phyloP scores from a whole-genome alignment of 371 early-diverging fungal genomes.

The Choanephora cucurbitarum region DNA sequence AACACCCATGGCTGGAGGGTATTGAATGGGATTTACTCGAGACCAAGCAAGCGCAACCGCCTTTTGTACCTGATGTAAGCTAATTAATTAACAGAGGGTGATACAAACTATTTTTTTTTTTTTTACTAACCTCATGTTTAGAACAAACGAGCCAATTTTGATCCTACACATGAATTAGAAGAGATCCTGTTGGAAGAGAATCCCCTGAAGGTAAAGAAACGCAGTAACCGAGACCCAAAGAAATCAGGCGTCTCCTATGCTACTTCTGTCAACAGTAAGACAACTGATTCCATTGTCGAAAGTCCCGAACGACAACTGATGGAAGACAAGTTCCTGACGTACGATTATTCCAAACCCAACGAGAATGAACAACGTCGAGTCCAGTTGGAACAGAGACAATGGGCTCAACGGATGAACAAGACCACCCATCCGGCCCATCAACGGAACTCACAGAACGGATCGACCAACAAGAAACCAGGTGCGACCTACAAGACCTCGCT shows the following conservation, averaged over 20 bases:
- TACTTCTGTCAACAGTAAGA: conserved; percentile 25
- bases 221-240: conserved; percentile 29
- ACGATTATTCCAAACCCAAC: conserved; percentile 63
- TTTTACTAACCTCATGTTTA: conserved; percentile 22
- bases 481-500: conserved; percentile 44
- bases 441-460: background rate
- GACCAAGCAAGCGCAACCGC: conserved; percentile 58
- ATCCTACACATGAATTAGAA: conserved; percentile 94
- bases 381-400: conserved; percentile 24
- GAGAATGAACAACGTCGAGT: conserved; percentile 27
- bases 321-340: conserved; percentile 64
- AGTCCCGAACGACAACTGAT: conserved; percentile 55
- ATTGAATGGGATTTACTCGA: conserved; percentile 61
- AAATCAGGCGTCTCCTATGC: conserved; percentile 19
- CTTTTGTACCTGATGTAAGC: conserved; percentile 67
- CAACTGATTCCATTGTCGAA: conserved; percentile 6
- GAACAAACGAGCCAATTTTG: conserved; percentile 82
- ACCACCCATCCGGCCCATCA: conserved; percentile 12
- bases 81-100: no score
- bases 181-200: conserved; percentile 93
- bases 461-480: conserved; percentile 24
- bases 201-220: conserved; percentile 67
- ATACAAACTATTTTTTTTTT: background rate
- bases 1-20: conserved; percentile 62
- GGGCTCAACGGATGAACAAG: conserved; percentile 49